Base-by-base conservation (phyloP, 164 flowering plant genomes). In the Vitis riparia region DNA sequence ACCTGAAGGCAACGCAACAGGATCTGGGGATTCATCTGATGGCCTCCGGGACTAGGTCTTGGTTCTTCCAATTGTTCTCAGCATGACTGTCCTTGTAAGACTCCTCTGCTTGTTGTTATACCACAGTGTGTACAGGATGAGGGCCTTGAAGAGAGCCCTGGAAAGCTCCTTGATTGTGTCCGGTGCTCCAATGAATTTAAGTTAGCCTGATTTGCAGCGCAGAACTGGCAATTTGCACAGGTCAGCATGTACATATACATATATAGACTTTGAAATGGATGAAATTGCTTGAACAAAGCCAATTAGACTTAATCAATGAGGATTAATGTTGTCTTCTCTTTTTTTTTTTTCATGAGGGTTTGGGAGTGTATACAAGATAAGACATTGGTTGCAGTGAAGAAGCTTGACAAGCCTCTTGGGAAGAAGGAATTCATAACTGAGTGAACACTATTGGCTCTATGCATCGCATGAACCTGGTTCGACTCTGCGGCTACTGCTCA, bases 381-480 rank as follows among this genome's bases (percentile, higher is more conserved):
- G 12, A 87, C 88, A 14, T 58, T 84, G 61, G 73, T 93, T 68
- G 98, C 99, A 19, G 99, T 95, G 6, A 95, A 93, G 82, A 93
- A 89, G 77, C 89, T 93, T 27, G 98, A 90, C 59, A 83, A 82
- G 75, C 94, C 98, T 48, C 97, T 89, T 67, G 98, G 99, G 17
- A 92, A 93, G 86, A 91, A 76, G 71, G 97, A 95, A 74, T 95
- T 95, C 62, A 78, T 89, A 58, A 84, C 97, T 11, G 98, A 81
- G 97, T 93, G 9, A 89, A 85, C 75, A 91, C 93, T 5, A 95
- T 93, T 65, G 94, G 98, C 48, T 88, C 98, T 2, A 95, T 91
- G 98, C 98, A 95, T 77, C 99, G 91, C 68, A 84, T 91, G 94
- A 93, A 95, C 85, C 84, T 95, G 77, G 98, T 93, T 76, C 94